phyloP scores from a whole-genome alignment of 2,329 filamentous ascomycete species.

The Fusarium pseudograminearum region DNA sequence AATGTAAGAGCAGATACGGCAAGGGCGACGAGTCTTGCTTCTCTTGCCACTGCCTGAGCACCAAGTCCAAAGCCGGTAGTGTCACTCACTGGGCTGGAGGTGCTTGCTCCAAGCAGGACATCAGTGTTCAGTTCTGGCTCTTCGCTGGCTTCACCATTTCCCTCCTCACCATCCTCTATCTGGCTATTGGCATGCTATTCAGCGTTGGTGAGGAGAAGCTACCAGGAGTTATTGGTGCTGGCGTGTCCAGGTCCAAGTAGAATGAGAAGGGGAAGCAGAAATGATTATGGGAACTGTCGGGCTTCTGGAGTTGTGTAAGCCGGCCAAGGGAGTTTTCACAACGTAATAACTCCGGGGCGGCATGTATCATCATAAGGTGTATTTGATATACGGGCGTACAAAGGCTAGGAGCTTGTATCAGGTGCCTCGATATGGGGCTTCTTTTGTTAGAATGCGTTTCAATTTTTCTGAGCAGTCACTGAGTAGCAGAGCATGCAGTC shows the following conservation, averaged over 20 bases:
- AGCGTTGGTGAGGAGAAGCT: slow-evolving; percentile 87
- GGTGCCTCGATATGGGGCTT: slow-evolving; percentile 45
- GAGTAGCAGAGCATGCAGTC: slow-evolving; percentile 29
- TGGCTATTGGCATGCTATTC: slow-evolving; percentile 82
- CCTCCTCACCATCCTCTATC: slow-evolving; percentile 74
- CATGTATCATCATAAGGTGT: slow-evolving; percentile 50
- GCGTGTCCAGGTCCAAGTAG: slow-evolving; percentile 80
- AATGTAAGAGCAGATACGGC: slow-evolving; percentile 76
- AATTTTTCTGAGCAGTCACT: slow-evolving; percentile 31
- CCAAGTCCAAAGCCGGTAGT: slow-evolving; percentile 67
- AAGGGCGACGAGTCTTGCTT: slow-evolving; percentile 72
- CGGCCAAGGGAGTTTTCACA: slow-evolving; percentile 36
- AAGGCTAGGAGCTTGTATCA: slow-evolving; percentile 49
- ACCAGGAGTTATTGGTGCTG: slow-evolving; percentile 95
- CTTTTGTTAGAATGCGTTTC: slow-evolving; percentile 47
- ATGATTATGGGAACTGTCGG: slow-evolving; percentile 25
- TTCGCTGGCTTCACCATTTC: slow-evolving; percentile 80
- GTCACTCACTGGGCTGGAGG: slow-evolving; percentile 84
- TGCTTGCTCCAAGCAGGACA: slow-evolving; percentile 90
- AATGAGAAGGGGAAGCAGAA: slow-evolving; percentile 6
- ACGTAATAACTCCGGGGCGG: slow-evolving; percentile 41
- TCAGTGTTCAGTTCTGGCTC: slow-evolving; percentile 90
- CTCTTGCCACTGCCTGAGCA: slow-evolving; percentile 78
- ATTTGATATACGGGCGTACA: slow-evolving; percentile 50
- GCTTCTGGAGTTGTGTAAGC: slow-evolving; percentile 42